phyloP scores from a whole-genome alignment of 1,139 yeast genomes.

The Schizosaccharomyces versatilis region DNA sequence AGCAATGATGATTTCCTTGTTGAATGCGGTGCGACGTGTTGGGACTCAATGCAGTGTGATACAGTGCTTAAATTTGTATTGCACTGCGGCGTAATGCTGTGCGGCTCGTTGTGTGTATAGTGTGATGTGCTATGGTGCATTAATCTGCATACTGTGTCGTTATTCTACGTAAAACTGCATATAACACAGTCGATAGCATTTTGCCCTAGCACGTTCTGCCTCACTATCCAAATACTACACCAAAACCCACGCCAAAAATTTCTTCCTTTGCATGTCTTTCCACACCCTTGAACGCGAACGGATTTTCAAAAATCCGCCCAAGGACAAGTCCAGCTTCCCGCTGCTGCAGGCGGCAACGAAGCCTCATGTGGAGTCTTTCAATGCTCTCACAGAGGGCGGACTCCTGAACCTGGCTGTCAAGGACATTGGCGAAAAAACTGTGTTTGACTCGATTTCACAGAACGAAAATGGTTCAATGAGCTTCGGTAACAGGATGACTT shows the following conservation, averaged over 20 bases:
- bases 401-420: slow-evolving; percentile 61
- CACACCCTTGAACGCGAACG: slow-evolving; percentile 74
- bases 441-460: slow-evolving; percentile 43
- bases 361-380: slow-evolving; percentile 90
- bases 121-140: neutral
- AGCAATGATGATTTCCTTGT: no score
- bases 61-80: no score
- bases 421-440: slow-evolving; percentile 69
- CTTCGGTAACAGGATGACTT: slow-evolving; percentile 44
- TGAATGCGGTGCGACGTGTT: no score
- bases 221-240: neutral
- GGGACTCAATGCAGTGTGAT: no score
- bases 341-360: slow-evolving; percentile 67
- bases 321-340: slow-evolving; percentile 63
- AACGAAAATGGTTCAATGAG: slow-evolving; percentile 28
- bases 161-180: neutral
- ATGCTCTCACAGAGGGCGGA: slow-evolving; percentile 86
- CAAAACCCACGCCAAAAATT: neutral
- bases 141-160: neutral
- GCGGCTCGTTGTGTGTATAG: neutral
- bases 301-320: slow-evolving; percentile 73
- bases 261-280: slow-evolving; percentile 24
- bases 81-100: no score
- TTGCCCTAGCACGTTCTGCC: neutral
- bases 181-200: neutral